Evolutionary conservation across 2,329 filamentous ascomycete species (phyloP), one percentile per base, ranked within the genome.

Genomic region (Diaporthe vaccinii): DNA sequence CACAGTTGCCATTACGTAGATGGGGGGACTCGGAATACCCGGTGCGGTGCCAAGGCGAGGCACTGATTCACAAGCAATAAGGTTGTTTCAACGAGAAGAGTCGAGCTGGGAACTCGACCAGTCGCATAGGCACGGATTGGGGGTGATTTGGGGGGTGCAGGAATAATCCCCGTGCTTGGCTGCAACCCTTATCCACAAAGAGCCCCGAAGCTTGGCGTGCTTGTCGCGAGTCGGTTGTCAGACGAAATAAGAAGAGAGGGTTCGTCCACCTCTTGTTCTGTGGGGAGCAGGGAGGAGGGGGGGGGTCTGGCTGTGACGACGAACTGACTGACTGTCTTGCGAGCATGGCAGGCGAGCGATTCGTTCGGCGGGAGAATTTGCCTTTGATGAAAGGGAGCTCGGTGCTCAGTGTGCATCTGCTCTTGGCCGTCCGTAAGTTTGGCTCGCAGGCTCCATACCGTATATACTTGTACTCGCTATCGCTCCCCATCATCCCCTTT

Each of bases 141-240:
- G 28, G 25, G 20, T 25, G 59, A 31, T 22, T 36, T n/a, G 46
- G 31, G 22, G 62, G 31, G 31, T 68, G 31, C 46, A 53, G 46
- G 46, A 53, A 68, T 39, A 53, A 68, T 68, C 46, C 46, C 65
- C 65, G 31, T 49, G 65, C 65, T 53, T 68, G 65, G 46, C 44
- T 67, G 62, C 62, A 67, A 67, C 62, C 62, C 62, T 46, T 67
- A 31, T 51, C 44, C 46, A 44, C 31, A 25, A 39, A 39, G 65
- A 68, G 65, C 46, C 65, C 65, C 65, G 46, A 68, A 68, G 65
- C 65, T 68, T 68, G 65, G 65, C 65, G 46, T 68, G 65, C 65
- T 39, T 53, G 46, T 53, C 65, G 46, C 65, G 46, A 53, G 65
- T 68, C 65, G 65, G 46, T 39, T 53, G 22, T 53, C 22, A 51